Evolutionary conservation across 2,329 filamentous ascomycete species (phyloP), one percentile per base, ranked within the genome.

Genomic region (Monilinia laxa): DNA sequence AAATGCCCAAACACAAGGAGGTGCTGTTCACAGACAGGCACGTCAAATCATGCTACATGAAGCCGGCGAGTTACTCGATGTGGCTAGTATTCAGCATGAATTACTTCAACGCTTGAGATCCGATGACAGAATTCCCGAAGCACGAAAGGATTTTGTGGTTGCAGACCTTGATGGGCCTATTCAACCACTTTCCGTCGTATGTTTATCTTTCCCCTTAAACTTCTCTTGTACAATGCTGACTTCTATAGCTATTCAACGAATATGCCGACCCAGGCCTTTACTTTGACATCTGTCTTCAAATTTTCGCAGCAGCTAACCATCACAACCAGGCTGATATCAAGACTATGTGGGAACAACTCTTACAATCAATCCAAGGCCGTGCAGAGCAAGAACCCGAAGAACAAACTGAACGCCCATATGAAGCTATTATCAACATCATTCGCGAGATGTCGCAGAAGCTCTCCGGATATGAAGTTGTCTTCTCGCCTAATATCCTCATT

Each of bases 11-110:
- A 93, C 94, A 18, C 85, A 90, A 69, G 92, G 90, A 23, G 85
- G 86, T 7, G 91, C 92, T 35, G 84, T 96, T 70, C 87, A 88
- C 71, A 85, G 92, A 60, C 91, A 94, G 74, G 86, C 89, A 68
- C 90, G 95, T 76, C 95, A 97, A 77, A 84, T 93, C 68, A 82
- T 98, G 38, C 86, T 94, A 66, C 91, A 96, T 73, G 88, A 92
- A 69, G 90, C 97, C 31, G 88, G 88, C 3, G 93, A 95, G 71
- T 83, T 96, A 55, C 86, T 99, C 12, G 95, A 99, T 73, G 87
- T 98, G 60, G 94, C 93, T 18, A 94, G 95, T 74, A 95, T 99
- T 64, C 95, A 99, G 77, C 92, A 97, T 75, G 95, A 99, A 73
- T 79, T 98, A 53, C 78, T 98, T 31, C 90, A 93, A 75, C 85